Base-by-base conservation (phyloP, 108 stramenopile species). In the Schizochytrium sp. region DNA sequence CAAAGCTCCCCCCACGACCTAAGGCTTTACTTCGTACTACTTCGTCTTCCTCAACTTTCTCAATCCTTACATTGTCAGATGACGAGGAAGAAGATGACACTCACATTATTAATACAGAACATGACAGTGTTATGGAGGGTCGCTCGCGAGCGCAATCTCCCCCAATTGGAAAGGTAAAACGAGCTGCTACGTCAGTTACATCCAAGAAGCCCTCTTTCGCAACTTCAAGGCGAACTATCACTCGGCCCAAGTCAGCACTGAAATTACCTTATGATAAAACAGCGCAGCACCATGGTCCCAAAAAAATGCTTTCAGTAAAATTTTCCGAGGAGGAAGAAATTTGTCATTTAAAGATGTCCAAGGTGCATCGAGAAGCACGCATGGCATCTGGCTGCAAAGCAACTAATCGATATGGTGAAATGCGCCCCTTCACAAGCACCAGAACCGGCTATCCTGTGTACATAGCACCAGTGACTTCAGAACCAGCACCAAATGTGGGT, bases 241-340 rank as follows among this genome's bases (percentile, higher is more conserved):
- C 55, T 0, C 76, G 76, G 76, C 76, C 76, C 5, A 49, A 55
- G 3, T 83, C 76, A n/a, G 76, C 76, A 53, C 76, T 83, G 50
- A 83, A 83, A 53, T 40, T 83, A 1, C 47, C 76, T 49, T 55
- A 13, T 8, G 76, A 49, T 2, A 10, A 47, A n/a, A 42, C 17
- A 1, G 45, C 17, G 8, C 50, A 55, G 47, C 76, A 13, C 17
- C 76, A 83, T 40, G 2, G 53, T 10, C 47, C 50, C 0, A 10
- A 1, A 38, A 46, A 50, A 53, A 10, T 28, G 53, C 76, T 17
- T 42, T 83, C 76, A 53, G 76, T 83, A 5, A 55, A 10, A 40
- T 83, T 83, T 83, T 83, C 76, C 15, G 76, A 83, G 76, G 28
- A 50, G 12, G 76, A 83, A 2, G 28, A 83, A 40, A 28, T 83